Evolutionary conservation across 208 protist species (phyloP).

Genomic region (Trypanosoma theileri): DNA sequence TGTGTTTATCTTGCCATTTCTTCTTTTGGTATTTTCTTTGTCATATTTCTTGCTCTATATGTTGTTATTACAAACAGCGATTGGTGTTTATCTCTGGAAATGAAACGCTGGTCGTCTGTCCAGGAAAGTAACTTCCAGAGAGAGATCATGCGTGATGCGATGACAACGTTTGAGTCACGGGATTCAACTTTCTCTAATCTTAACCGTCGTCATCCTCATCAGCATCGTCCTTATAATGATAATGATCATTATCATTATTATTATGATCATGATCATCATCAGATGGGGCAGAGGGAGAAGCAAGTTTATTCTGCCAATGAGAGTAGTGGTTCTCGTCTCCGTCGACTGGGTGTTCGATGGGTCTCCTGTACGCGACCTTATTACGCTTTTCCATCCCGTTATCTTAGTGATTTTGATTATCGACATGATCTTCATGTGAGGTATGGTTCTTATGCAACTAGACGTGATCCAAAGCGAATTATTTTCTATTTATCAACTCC

Average conservation of each 20-base stretch:
- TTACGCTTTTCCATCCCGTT: conserved; percentile 17
- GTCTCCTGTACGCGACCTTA: conserved; percentile 25
- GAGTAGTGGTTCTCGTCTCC: conserved; percentile 17
- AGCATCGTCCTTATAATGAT: no score
- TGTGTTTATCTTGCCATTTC: conserved; percentile 25
- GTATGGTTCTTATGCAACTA: background rate
- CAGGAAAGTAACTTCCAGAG: background rate
- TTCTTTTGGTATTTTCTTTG: conserved; percentile 23
- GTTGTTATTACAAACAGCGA: conserved; percentile 18
- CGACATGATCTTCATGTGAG: conserved; percentile 16
- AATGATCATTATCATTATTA: no score
- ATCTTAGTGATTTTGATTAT: conserved; percentile 28
- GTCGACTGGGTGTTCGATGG: conserved; percentile 21
- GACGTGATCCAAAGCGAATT: conserved; percentile 5
- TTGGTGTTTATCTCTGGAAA: conserved; percentile 22
- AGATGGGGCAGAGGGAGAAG: conserved; percentile 15
- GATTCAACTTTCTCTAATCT: no score
- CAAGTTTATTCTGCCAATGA: background rate
- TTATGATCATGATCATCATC: no score
- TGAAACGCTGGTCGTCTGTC: conserved; percentile 2
- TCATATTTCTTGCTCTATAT: conserved; percentile 12
- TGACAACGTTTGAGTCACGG: background rate
- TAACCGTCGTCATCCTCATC: no score
- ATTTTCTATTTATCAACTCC: conserved; percentile 24
- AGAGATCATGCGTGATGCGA: background rate